Percentiles rank a stretch among this genome's conserved stretches.
phyloP scores from a whole-genome alignment of 352 stramenopile species.

The Globisporangium mamillatum region DNA sequence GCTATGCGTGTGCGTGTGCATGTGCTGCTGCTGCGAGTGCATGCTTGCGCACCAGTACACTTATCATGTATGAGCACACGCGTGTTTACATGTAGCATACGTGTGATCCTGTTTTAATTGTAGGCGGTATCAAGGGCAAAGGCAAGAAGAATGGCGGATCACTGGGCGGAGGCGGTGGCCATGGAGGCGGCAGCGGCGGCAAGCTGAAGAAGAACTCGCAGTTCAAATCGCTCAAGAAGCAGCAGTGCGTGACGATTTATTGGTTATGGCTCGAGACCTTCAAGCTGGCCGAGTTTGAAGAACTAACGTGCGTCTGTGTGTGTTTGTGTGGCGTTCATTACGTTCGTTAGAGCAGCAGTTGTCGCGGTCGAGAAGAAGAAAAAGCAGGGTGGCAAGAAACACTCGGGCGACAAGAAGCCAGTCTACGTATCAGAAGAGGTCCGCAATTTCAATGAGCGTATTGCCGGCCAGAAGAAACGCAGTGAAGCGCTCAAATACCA shows the following conservation, averaged over 20 bases:
- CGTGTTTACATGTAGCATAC: not conserved
- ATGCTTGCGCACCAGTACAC: too few species aligned
- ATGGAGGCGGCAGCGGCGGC: constrained; percentile 13
- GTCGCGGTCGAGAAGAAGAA: constrained; percentile 40
- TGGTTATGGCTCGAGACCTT: not conserved
- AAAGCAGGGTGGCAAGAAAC: constrained; percentile 22
- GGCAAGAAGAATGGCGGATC: constrained; percentile 19
- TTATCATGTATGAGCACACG: not conserved
- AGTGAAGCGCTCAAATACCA: constrained; percentile 23
- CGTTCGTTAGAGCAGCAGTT: constrained; percentile 27
- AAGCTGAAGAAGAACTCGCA: constrained; percentile 60
- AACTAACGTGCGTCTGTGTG: not conserved
- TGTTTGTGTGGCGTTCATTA: not conserved
- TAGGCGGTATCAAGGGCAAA: constrained; percentile 20
- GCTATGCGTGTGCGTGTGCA: constrained; percentile 8
- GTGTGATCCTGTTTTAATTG: not conserved
- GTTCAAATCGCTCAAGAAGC: constrained; percentile 74
- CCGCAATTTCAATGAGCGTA: constrained; percentile 78
- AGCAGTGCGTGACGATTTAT: constrained; percentile 27
- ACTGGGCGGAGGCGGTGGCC: not conserved
- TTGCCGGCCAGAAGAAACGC: constrained; percentile 40
- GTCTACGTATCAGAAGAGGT: constrained; percentile 50
- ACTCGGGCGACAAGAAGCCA: constrained; percentile 26
- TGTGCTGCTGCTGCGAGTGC: not conserved
- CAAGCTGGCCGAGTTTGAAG: not conserved